Evolutionary conservation across 805 yeast species (phyloP).

Genomic region (Clavispora fructus): DNA sequence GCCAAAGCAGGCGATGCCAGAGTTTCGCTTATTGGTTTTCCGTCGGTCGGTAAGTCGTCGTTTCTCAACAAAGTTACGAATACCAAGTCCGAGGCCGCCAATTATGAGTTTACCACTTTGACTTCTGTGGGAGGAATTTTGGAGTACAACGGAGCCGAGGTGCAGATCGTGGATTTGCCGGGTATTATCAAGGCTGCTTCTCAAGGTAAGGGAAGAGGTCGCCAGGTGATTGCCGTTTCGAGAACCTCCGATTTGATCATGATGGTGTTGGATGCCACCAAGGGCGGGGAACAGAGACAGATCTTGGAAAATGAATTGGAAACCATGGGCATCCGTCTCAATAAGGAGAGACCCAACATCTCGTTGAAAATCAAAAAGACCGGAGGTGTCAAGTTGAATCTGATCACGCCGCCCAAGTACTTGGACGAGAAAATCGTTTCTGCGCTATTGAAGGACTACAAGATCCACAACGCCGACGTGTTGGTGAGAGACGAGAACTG

Average conservation of each 20-base stretch:
- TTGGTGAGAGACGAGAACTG: constrained; percentile 81
- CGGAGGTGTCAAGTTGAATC: constrained; percentile 86
- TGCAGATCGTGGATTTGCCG: constrained; percentile 95
- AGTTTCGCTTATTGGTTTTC: constrained; percentile 92
- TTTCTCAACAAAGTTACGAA: constrained; percentile 84
- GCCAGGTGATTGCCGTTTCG: constrained; percentile 95
- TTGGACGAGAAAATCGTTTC: constrained; percentile 76
- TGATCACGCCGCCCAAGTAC: constrained; percentile 74
- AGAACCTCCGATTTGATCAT: constrained; percentile 88
- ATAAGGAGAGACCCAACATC: constrained; percentile 73
- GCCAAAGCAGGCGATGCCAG: constrained; percentile 95
- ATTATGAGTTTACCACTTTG: constrained; percentile 90
- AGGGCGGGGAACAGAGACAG: constrained; percentile 81
- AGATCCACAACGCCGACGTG: constrained; percentile 90
- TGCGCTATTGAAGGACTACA: constrained; percentile 77
- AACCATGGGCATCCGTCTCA: constrained; percentile 87
- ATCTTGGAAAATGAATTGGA: constrained; percentile 87
- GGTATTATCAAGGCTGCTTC: constrained; percentile 96
- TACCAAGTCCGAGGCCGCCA: constrained; percentile 92
- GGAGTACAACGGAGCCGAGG: constrained; percentile 94
- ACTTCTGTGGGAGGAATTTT: constrained; percentile 96
- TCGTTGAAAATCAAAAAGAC: constrained; percentile 73
- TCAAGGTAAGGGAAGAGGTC: constrained; percentile 95
- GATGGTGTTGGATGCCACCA: constrained; percentile 95
- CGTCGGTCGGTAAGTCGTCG: constrained; percentile 96